Percentiles rank a stretch among this genome's conserved stretches.
Conservation (phyloP, 2,329 filamentous ascomycete genomes). For the Penicillium olsonii region DNA sequence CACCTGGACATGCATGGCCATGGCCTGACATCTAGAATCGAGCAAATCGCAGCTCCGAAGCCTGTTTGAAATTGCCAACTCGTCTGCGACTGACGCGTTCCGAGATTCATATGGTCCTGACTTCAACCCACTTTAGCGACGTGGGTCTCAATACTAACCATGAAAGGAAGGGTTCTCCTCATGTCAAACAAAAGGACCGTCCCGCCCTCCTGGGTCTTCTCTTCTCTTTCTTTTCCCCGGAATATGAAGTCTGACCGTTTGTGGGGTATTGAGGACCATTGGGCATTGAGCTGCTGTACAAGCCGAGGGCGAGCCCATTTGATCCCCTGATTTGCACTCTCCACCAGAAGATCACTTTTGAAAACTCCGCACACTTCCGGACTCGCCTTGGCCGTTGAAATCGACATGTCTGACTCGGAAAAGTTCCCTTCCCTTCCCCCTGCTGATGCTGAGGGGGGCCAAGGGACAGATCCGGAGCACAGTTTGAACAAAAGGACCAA, state of each 20-base stretch:
- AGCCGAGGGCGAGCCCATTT: neutral
- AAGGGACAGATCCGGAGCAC: neutral
- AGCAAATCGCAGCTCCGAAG: no score
- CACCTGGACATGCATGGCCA: neutral
- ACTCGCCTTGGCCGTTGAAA: neutral
- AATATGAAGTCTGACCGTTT: slow-evolving; percentile 13
- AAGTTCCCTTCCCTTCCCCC: slow-evolving; percentile 7
- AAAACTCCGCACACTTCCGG: neutral
- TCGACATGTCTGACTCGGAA: slow-evolving; percentile 13
- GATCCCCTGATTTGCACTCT: neutral
- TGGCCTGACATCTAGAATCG: neutral
- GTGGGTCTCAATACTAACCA: slow-evolving; percentile 15
- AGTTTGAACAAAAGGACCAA: neutral
- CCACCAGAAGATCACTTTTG: neutral
- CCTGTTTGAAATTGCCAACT: neutral
- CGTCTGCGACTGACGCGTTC: slow-evolving; percentile 13
- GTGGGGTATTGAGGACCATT: slow-evolving; percentile 13
- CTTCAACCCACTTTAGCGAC: slow-evolving; percentile 22
- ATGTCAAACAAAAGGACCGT: slow-evolving; percentile 2
- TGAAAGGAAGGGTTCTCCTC: slow-evolving; percentile 3
- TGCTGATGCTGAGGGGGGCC: slow-evolving; percentile 1
- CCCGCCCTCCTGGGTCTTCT: neutral
- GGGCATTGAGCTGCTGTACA: neutral
- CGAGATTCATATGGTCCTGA: slow-evolving; percentile 9
- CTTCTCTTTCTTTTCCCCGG: neutral